Conservation (phyloP, 352 stramenopile genomes). For the Globisporangium barbulae region DNA sequence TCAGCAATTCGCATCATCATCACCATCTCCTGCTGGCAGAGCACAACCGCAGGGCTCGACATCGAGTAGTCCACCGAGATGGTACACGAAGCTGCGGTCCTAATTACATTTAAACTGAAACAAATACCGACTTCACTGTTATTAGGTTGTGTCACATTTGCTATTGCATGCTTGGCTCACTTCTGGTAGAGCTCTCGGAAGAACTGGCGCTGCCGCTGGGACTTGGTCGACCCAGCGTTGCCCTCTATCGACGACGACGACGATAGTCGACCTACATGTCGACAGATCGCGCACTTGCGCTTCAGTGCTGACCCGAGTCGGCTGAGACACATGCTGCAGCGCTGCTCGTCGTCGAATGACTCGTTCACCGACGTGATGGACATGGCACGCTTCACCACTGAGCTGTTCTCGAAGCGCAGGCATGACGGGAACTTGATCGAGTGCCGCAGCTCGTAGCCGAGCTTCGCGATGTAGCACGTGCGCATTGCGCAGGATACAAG, state of each 20-base stretch:
- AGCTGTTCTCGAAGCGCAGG: constrained; percentile 39
- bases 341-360: constrained; percentile 29
- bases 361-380: constrained; percentile 32
- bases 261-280: neutral
- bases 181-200: constrained; percentile 31
- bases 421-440: constrained; percentile 60
- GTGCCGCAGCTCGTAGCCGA: constrained; percentile 52
- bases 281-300: constrained; percentile 47
- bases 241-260: neutral
- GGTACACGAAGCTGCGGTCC: constrained; percentile 64
- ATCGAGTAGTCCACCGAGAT: constrained; percentile 35
- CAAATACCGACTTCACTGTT: too few species aligned
- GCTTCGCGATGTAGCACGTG: constrained; percentile 23
- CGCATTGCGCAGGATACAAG: constrained; percentile 20
- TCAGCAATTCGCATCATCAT: constrained; percentile 8
- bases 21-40: neutral
- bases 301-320: constrained; percentile 21
- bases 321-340: constrained; percentile 53
- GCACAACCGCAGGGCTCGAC: neutral
- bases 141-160: neutral
- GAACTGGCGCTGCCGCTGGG: constrained; percentile 25
- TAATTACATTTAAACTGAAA: constrained; percentile 1
- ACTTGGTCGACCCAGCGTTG: constrained; percentile 4
- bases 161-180: neutral
- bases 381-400: constrained; percentile 37